A percentile compares a stretch with the other conserved stretches of the same genome.
Conservation (phyloP, 495 filamentous ascomycete genomes). For the Talaromyces borbonicus region DNA sequence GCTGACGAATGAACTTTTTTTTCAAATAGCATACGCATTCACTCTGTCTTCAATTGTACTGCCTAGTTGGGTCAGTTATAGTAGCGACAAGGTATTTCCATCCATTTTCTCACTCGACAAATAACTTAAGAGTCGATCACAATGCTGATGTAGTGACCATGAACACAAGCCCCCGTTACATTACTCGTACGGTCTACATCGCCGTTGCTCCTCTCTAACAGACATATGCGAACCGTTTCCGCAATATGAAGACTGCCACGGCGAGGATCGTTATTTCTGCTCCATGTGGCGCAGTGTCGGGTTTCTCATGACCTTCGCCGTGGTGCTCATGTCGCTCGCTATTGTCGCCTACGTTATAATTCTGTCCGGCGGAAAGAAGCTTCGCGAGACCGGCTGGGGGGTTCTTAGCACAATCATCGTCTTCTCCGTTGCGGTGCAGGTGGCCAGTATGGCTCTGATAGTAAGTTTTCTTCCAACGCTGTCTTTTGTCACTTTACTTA, state of each 20-base stretch:
- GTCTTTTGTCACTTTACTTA: neutral
- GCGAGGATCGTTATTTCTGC: conserved; percentile 69
- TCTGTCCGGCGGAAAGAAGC: conserved; percentile 63
- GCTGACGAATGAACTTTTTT: conserved; percentile 1
- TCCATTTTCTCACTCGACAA: neutral
- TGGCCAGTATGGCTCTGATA: conserved; percentile 64
- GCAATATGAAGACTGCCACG: conserved; percentile 55
- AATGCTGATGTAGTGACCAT: neutral
- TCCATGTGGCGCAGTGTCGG: conserved; percentile 82
- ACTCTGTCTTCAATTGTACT: conserved; percentile 65
- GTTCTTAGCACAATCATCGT: conserved; percentile 54
- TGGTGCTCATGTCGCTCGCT: conserved; percentile 64
- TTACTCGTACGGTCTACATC: conserved; percentile 71
- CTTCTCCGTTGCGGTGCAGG: conserved; percentile 51
- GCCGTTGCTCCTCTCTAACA: conserved; percentile 60
- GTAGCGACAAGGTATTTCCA: conserved; percentile 44
- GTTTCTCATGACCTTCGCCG: conserved; percentile 74
- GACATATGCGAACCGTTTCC: conserved; percentile 50
- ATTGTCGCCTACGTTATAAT: conserved; percentile 67
- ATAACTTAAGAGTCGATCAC: too few species aligned
- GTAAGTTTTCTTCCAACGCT: conserved; percentile 41
- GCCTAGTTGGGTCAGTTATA: conserved; percentile 73
- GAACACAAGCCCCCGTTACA: conserved; percentile 37
- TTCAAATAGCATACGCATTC: conserved; percentile 56
- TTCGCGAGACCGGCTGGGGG: conserved; percentile 70